Conservation (phyloP, 257 asterid genomes). For the Jacaranda copaia region DNA sequence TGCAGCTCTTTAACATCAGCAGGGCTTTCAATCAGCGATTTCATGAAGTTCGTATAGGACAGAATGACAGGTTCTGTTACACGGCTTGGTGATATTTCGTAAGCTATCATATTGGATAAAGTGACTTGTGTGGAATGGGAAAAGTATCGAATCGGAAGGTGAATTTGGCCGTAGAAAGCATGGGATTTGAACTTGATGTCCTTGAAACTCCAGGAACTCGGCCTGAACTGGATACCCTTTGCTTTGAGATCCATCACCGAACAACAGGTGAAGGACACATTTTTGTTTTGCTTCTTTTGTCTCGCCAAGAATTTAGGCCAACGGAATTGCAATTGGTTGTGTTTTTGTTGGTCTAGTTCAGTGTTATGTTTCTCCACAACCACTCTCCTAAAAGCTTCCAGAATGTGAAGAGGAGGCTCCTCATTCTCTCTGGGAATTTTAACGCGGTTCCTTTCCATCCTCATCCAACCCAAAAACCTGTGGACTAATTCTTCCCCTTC, state of each 20-base stretch:
- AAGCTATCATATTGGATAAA: no score
- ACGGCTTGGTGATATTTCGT: no score
- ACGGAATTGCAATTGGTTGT: no score
- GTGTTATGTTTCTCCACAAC: background rate
- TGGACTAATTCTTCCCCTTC: background rate
- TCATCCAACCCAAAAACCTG: background rate
- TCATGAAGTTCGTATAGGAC: no score
- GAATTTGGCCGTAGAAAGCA: no score
- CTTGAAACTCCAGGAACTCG: conserved; percentile 13
- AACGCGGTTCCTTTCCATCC: background rate
- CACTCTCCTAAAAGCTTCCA: conserved; percentile 33
- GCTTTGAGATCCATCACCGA: background rate
- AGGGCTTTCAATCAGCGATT: no score
- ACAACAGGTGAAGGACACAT: background rate
- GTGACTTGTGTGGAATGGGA: no score
- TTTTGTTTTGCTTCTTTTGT: no score
- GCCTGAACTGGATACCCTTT: conserved; percentile 4
- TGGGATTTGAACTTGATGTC: background rate
- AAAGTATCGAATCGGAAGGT: background rate
- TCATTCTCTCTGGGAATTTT: conserved; percentile 13
- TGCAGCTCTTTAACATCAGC: no score
- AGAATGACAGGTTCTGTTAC: no score
- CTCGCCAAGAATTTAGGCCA: no score
- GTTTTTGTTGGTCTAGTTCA: no score
- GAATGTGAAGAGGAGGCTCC: conserved; percentile 20